These are phyloP conservation scores for Taphrina sp. DNA, from an alignment of 1,139 yeast species.

Conservation along the genomic window DNA sequence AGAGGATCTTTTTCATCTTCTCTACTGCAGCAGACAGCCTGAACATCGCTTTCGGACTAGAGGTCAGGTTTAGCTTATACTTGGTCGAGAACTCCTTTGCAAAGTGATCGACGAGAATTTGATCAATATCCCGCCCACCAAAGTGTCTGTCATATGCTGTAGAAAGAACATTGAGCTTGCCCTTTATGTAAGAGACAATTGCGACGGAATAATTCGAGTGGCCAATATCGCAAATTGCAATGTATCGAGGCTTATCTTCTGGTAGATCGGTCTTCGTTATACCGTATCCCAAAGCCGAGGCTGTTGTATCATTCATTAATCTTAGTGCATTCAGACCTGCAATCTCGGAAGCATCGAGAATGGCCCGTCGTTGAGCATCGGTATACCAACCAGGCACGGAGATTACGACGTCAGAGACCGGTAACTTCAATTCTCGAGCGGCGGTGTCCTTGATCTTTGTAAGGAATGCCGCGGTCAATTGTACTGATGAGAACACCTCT, in stretches of 20 bases:
- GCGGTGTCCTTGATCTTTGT: constrained; percentile 84
- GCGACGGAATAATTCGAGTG: constrained; percentile 93
- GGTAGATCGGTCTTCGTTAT: constrained; percentile 95
- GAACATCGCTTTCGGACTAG: constrained; percentile 91
- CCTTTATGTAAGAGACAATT: constrained; percentile 88
- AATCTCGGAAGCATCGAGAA: constrained; percentile 89
- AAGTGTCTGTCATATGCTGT: constrained; percentile 92
- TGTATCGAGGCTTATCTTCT: constrained; percentile 84
- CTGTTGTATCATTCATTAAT: constrained; percentile 93
- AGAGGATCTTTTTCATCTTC: constrained; percentile 88
- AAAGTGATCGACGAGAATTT: constrained; percentile 89
- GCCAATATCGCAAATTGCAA: constrained; percentile 94
- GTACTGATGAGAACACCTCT: constrained; percentile 78
- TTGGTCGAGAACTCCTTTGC: constrained; percentile 87
- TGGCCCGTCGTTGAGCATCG: constrained; percentile 94
- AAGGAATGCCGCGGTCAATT: constrained; percentile 91
- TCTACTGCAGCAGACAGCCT: constrained; percentile 91
- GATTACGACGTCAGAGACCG: constrained; percentile 79
- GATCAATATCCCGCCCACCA: constrained; percentile 97
- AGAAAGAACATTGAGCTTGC: constrained; percentile 90
- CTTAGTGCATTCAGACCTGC: constrained; percentile 98
- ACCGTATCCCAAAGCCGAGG: constrained; percentile 99
- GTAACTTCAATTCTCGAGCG: constrained; percentile 73
- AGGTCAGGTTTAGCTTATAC: constrained; percentile 87
- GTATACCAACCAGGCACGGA: constrained; percentile 98